Percentiles rank a stretch among this genome's conserved stretches.
Evolutionary conservation across 2,329 filamentous ascomycete species (phyloP).

Genomic region (Parastagonospora nodorum): DNA sequence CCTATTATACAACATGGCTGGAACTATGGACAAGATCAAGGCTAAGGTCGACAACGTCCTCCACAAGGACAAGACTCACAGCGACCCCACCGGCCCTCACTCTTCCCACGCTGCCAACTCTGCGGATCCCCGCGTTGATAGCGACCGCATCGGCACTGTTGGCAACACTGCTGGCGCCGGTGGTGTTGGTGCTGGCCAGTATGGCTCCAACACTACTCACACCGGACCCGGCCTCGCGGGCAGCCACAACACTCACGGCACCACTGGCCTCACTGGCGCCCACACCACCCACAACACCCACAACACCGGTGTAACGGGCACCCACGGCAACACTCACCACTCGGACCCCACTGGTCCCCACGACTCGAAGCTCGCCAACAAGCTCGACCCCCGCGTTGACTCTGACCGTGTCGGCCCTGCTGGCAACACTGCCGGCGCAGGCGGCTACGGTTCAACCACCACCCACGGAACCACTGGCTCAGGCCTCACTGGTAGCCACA

Average conservation of each 20-base stretch:
- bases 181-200: constrained; percentile 8
- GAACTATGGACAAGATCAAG: constrained; percentile 45
- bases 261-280: constrained; percentile 17
- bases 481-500: constrained; percentile 11
- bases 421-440: constrained; percentile 20
- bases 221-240: constrained; percentile 14
- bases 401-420: constrained; percentile 21
- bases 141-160: constrained; percentile 21
- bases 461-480: constrained; percentile 17
- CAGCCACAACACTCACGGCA: constrained; percentile 9
- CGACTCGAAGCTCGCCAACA: constrained; percentile 18
- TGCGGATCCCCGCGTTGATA: constrained; percentile 38
- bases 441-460: constrained; percentile 13
- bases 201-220: constrained; percentile 10
- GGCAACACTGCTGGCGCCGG: constrained; percentile 27
- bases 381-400: constrained; percentile 31
- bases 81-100: constrained; percentile 38
- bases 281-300: constrained; percentile 10
- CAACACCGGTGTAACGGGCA: constrained; percentile 6
- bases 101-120: constrained; percentile 31
- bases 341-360: constrained; percentile 25
- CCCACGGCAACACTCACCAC: constrained; percentile 10
- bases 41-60: constrained; percentile 45
- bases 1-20: constrained; percentile 29
- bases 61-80: constrained; percentile 41